phyloP scores from a whole-genome alignment of 192 early-diverging fungal genomes.

The Oehlia diaphana region DNA sequence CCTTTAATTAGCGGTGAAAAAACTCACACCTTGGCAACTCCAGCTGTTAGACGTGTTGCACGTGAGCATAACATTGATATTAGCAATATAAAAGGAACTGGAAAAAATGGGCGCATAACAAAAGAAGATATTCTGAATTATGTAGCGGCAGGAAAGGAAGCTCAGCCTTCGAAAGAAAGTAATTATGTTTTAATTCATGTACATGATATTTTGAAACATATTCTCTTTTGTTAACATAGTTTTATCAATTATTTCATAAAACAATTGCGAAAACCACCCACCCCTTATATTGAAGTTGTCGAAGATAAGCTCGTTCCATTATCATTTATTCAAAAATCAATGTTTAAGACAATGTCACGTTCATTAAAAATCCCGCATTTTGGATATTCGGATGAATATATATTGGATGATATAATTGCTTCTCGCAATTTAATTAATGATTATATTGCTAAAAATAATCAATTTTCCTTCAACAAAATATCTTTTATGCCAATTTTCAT shows the following conservation, averaged over 20 bases:
- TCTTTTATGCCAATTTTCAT: slow-evolving; percentile 96
- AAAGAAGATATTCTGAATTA: slow-evolving; percentile 87
- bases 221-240: background rate
- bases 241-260: background rate
- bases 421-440: slow-evolving; percentile 70
- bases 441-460: slow-evolving; percentile 48
- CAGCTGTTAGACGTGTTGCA: slow-evolving; percentile 86
- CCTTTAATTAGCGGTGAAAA: slow-evolving; percentile 26
- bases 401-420: slow-evolving; percentile 65
- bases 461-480: slow-evolving; percentile 68
- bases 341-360: slow-evolving; percentile 95
- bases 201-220: background rate
- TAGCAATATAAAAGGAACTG: slow-evolving; percentile 68
- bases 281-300: slow-evolving; percentile 34
- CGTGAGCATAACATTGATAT: slow-evolving; percentile 81
- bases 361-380: slow-evolving; percentile 94
- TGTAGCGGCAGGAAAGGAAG: slow-evolving; percentile 28
- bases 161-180: background rate
- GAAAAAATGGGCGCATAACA: slow-evolving; percentile 82
- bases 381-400: slow-evolving; percentile 89
- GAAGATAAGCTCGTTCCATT: slow-evolving; percentile 67
- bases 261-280: slow-evolving; percentile 29
- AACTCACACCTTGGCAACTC: slow-evolving; percentile 68
- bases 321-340: slow-evolving; percentile 88
- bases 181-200: background rate